A percentile compares a stretch with the other conserved stretches of the same genome.
These are phyloP conservation scores for Candida caryicola DNA, from an alignment of 805 yeast genomes.

Conservation along the genomic window DNA sequence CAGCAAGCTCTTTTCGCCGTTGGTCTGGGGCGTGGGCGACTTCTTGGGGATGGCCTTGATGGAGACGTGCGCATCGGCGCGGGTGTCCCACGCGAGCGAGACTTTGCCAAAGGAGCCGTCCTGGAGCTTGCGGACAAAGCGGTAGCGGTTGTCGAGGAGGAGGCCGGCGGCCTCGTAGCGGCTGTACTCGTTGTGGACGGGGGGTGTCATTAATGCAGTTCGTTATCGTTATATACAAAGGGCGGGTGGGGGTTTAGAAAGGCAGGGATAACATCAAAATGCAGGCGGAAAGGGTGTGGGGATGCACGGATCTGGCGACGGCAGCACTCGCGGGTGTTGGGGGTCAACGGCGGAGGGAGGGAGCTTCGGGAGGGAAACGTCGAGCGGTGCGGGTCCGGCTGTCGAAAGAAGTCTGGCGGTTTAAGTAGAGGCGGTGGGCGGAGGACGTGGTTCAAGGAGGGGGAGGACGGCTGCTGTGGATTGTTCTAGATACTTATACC, in stretches of 20 bases:
- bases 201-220: not conserved
- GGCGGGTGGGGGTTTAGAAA: not conserved
- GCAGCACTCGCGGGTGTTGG: no score
- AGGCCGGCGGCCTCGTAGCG: slow-evolving; percentile 37
- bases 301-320: no score
- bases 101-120: slow-evolving; percentile 64
- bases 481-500: not conserved
- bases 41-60: slow-evolving; percentile 52
- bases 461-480: not conserved
- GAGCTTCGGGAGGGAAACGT: no score
- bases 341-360: no score
- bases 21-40: slow-evolving; percentile 32
- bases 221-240: slow-evolving; percentile 4
- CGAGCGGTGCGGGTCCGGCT: no score
- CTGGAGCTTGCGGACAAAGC: slow-evolving; percentile 44
- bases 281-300: no score
- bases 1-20: slow-evolving; percentile 7
- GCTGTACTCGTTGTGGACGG: slow-evolving; percentile 19
- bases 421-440: not conserved
- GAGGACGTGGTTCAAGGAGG: not conserved
- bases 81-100: slow-evolving; percentile 46
- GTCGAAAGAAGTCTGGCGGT: not conserved
- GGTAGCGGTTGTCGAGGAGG: slow-evolving; percentile 40
- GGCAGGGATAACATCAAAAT: not conserved
- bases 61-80: slow-evolving; percentile 40